Evolutionary conservation across 208 protist species (phyloP), one percentile per base, ranked within the genome.

Genomic region (Crithidia bombi): DNA sequence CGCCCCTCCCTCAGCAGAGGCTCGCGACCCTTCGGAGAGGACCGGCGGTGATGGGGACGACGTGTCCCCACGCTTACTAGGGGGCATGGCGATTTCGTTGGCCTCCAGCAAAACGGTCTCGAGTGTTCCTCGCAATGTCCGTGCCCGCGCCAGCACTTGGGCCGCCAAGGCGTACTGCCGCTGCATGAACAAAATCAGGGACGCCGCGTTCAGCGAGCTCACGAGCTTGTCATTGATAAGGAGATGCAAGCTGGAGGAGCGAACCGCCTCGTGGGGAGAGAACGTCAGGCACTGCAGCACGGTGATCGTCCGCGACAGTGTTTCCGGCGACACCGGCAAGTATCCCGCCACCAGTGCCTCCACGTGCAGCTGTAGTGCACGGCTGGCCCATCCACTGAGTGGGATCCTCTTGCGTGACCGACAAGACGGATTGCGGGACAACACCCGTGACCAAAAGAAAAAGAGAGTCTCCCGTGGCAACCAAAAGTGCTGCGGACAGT

Each of bases 351-450:
- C 41, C n/a, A 52, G 25, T 15, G 70, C 70, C 38, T 64, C 70
- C n/a, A 76, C 55, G 43, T 76, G 70, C 63, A 76, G 56, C 63
- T 59, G 62, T 56, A 70, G 1, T 30, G 63, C 41, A 19, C 70
- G 63, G 9, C 57, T 59, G 4, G 38, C 44, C 70, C 70, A 76
- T 54, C 63, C 66, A n/a, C 3, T 33, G 10, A 64, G 44, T 26
- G 70, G 70, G 33, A 69, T 49, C 28, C 21, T 23, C 26, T 52
- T 61, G 58, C 70, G 70, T 38, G 59, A 58, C 21, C 64, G 46
- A 46, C 61, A 58, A 23, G 38, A 44, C 61, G 46, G 41, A 35
- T 12, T 51, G 25, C 14, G 14, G 23, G 17, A 46, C 39, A 51
- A 38, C 43, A 65, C 26, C n/a, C 11, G 39, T 2, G 44, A 65